Base-by-base conservation (phyloP, 139 green algal species). In the Tetradesmus lagerheimii region DNA sequence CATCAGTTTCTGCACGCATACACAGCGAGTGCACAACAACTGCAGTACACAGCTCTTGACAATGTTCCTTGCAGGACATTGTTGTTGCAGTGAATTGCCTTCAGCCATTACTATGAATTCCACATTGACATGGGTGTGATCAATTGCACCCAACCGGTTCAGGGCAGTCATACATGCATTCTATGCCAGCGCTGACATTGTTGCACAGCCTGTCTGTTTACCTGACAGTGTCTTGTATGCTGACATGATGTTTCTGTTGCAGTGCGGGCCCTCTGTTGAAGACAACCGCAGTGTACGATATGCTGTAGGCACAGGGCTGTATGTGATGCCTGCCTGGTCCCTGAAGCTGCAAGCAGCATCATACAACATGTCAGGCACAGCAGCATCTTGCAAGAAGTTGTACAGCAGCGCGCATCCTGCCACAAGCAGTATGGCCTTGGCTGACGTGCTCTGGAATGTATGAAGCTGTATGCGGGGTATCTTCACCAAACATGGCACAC, bases 181-280 rank as follows among this genome's bases (percentile, higher is more conserved):
- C 50, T 25, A 2, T 27, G 50, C 50, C 50, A 64, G 50, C 18
- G 50, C 50, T 64, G 50, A 64, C 43, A 50, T 20, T n/a, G 57
- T 23, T 23, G 4, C 25, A n/a, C 8, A 71, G 9, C 1, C n/a
- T 31, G 1, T 71, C 57, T 71, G n/a, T 29, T 75, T 45, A 45
- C 80, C 80, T 86, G 80, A 37, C 15, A 86, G 80, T 41, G 29
- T 41, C 11, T 27, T 35, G 45, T 86, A 86, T 45, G 80, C 80
- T 74, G 31, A 34, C 80, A 86, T 86, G n/a, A 86, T 74, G 45
- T 86, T 86, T 45, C 43, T 86, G 29, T 47, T 53, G 38, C 45
- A 86, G 80, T 86, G 80, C 15, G 45, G 43, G n/a, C 80, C 80
- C 38, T 71, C 80, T 71, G n/a, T 75, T 57, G 35, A 74, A 9